Percentiles rank a stretch among this genome's conserved stretches.
Evolutionary conservation across 768 basidiomycete genomes (phyloP).

Genomic region (Boletus rubroflammeus): DNA sequence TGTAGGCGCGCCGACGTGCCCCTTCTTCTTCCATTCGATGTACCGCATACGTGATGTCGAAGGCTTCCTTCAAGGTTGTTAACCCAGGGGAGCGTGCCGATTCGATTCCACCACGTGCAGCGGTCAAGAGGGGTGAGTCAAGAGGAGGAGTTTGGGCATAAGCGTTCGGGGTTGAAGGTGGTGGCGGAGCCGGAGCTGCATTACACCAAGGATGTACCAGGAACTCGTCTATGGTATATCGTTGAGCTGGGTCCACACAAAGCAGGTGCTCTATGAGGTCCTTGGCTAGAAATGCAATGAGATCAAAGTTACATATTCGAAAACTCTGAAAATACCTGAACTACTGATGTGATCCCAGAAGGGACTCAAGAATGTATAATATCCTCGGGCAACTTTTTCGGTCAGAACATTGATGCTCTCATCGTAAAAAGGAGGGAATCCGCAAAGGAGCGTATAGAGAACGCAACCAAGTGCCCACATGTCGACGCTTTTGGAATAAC

Average conservation of each 20-base stretch:
- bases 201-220: slow-evolving; percentile 95
- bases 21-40: slow-evolving; percentile 99
- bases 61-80: slow-evolving; percentile 93
- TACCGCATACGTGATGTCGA: slow-evolving; percentile 98
- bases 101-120: slow-evolving; percentile 72
- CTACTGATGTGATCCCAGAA: slow-evolving; percentile 98
- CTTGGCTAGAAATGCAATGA: slow-evolving; percentile 58
- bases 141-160: slow-evolving; percentile 46
- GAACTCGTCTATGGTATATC: slow-evolving; percentile 98
- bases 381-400: slow-evolving; percentile 95
- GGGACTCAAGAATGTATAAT: slow-evolving; percentile 97
- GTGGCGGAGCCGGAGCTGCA: slow-evolving; percentile 57
- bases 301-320: neutral
- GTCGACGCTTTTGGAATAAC: slow-evolving; percentile 94
- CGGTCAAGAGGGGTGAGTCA: slow-evolving; percentile 88
- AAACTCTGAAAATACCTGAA: slow-evolving; percentile 49
- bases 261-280: slow-evolving; percentile 93
- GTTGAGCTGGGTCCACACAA: slow-evolving; percentile 91
- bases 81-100: slow-evolving; percentile 85
- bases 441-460: slow-evolving; percentile 96
- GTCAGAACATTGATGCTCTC: slow-evolving; percentile 98
- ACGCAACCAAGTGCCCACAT: slow-evolving; percentile 99
- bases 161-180: slow-evolving; percentile 60
- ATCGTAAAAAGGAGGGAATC: slow-evolving; percentile 98
- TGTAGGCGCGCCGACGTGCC: slow-evolving; percentile 76